These are phyloP conservation scores for Diaporthe humulicola DNA, from an alignment of 2,329 filamentous ascomycete genomes.

Conservation along the genomic window DNA sequence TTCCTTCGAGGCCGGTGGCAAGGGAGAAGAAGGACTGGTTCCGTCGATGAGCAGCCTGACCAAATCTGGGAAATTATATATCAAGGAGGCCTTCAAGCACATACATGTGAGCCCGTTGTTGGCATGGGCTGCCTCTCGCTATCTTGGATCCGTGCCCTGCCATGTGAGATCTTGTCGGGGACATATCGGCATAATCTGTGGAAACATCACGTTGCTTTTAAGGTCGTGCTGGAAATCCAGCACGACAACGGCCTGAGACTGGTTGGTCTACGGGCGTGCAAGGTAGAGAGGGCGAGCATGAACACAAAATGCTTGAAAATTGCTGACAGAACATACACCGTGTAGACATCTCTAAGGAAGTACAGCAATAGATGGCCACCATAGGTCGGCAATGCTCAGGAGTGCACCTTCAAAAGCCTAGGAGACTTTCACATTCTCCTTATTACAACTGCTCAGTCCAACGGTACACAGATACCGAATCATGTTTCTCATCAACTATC, in stretches of 20 bases:
- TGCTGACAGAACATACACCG: not conserved
- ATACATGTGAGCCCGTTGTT: not conserved
- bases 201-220: not conserved
- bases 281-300: no score
- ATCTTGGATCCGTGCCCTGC: not conserved
- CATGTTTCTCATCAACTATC: not conserved
- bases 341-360: not conserved
- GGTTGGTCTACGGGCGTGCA: no score
- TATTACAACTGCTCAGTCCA: not conserved
- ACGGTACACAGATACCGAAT: not conserved
- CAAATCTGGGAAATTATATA: not conserved
- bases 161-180: not conserved
- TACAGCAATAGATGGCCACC: not conserved
- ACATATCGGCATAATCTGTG: not conserved
- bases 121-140: not conserved
- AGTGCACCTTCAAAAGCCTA: not conserved
- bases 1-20: constrained; percentile 53
- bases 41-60: constrained; percentile 30
- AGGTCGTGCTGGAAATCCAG: not conserved
- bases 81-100: not conserved
- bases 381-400: not conserved
- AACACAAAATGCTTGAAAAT: not conserved
- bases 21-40: constrained; percentile 36
- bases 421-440: not conserved
- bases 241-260: not conserved